These are phyloP conservation scores for Margaritispora aquatica DNA, from an alignment of 495 filamentous ascomycete species.

Conservation along the genomic window DNA sequence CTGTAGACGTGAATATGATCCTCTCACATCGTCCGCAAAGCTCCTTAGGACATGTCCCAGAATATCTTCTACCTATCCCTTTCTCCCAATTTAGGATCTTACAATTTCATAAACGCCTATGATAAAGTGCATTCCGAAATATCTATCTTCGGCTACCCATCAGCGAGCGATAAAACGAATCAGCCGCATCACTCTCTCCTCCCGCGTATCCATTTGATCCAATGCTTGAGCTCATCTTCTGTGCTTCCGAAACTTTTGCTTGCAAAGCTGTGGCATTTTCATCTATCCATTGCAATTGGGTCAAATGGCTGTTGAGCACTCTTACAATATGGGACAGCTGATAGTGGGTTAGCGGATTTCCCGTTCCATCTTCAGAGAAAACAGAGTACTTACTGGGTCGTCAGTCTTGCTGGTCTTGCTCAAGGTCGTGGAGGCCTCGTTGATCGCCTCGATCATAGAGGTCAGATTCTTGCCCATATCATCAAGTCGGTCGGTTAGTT, in stretches of 20 bases:
- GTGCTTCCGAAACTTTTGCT: constrained; percentile 68
- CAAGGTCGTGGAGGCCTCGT: constrained; percentile 72
- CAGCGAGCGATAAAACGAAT: constrained; percentile 79
- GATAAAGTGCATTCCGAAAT: constrained; percentile 3
- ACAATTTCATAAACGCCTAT: constrained; percentile 17
- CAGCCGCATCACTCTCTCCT: constrained; percentile 55
- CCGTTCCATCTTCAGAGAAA: constrained; percentile 2
- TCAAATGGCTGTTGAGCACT: constrained; percentile 86
- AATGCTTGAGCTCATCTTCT: constrained; percentile 65
- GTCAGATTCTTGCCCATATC: constrained; percentile 87
- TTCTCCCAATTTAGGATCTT: constrained; percentile 16
- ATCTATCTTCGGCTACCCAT: constrained; percentile 47
- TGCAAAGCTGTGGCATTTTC: constrained; percentile 72
- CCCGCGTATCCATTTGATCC: constrained; percentile 55
- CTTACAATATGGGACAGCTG: constrained; percentile 90
- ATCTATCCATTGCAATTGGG: constrained; percentile 87
- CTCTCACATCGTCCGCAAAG: constrained; percentile 7
- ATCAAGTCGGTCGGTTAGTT: constrained; percentile 76
- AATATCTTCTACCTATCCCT: constrained; percentile 19
- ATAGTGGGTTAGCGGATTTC: constrained; percentile 17
- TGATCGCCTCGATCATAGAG: constrained; percentile 98
- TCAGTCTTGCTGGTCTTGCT: constrained; percentile 84
- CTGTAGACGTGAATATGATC: not conserved
- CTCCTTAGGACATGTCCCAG: constrained; percentile 10
- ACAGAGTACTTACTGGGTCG: constrained; percentile 69